Evolutionary conservation across 352 stramenopile genomes (phyloP).

Genomic region (Pythium dissotocum): DNA sequence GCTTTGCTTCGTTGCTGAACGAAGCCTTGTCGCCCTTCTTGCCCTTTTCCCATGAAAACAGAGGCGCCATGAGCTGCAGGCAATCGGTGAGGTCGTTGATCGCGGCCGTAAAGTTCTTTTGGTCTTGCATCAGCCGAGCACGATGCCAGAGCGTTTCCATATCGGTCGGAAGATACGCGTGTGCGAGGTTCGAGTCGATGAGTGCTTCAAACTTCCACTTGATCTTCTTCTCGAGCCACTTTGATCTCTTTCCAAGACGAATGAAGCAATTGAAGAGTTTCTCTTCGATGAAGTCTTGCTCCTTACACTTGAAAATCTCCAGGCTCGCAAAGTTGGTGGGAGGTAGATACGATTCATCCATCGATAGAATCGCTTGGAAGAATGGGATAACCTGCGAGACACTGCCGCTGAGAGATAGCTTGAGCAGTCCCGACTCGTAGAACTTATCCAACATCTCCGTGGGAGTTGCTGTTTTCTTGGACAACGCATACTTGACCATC

Average conservation of each 20-base stretch:
- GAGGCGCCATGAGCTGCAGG: conserved; percentile 34
- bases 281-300: conserved; percentile 51
- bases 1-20: conserved; percentile 42
- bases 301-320: conserved; percentile 62
- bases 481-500: conserved; percentile 47
- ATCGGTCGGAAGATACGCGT: conserved; percentile 49
- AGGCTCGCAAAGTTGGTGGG: conserved; percentile 55
- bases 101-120: conserved; percentile 38
- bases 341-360: conserved; percentile 52
- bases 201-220: conserved; percentile 56
- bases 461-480: conserved; percentile 39
- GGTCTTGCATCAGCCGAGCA: conserved; percentile 37
- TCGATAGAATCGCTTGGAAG: conserved; percentile 50
- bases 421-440: conserved; percentile 51
- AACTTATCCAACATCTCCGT: conserved; percentile 57
- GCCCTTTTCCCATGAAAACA: conserved; percentile 43
- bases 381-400: conserved; percentile 44
- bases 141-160: conserved; percentile 57
- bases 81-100: conserved; percentile 50
- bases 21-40: conserved; percentile 29
- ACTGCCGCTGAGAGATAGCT: conserved; percentile 35
- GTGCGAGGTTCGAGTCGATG: conserved; percentile 48
- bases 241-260: conserved; percentile 42
- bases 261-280: conserved; percentile 52
- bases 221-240: conserved; percentile 45